Conservation (phyloP, 441 rosid species). For the Bruguiera hainesii region DNA sequence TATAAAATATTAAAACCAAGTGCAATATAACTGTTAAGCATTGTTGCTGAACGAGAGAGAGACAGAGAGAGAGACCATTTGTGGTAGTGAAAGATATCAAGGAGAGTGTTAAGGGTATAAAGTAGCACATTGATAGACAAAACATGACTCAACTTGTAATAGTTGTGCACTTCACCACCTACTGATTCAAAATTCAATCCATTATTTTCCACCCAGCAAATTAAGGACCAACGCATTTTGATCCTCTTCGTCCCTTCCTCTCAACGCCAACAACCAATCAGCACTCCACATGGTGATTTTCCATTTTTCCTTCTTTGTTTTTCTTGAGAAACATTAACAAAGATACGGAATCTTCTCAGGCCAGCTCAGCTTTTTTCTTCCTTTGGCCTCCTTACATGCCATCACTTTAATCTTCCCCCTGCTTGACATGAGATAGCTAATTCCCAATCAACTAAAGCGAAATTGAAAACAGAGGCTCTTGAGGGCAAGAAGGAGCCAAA, state of each 20-base stretch:
- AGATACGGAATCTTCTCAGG: constrained; percentile 11
- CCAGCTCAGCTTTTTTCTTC: constrained; percentile 2
- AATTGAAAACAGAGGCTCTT: not conserved
- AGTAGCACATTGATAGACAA: too few species aligned
- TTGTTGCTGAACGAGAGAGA: not conserved
- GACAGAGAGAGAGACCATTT: too few species aligned
- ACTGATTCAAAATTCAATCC: too few species aligned
- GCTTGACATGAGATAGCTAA: constrained; percentile 7
- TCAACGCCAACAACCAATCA: constrained; percentile 2
- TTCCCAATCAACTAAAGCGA: constrained; percentile 15
- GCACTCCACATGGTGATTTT: not conserved
- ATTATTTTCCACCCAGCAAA: not conserved
- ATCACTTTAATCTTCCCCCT: not conserved
- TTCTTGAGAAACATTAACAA: not conserved
- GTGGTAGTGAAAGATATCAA: constrained; percentile 38
- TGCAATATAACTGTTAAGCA: constrained; percentile 36
- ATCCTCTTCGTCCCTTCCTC: not conserved
- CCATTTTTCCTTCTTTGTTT: too few species aligned
- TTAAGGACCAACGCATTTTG: constrained; percentile 5
- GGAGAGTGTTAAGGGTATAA: too few species aligned
- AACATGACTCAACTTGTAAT: too few species aligned
- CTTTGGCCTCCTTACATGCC: constrained; percentile 2
- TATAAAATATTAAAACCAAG: constrained; percentile 14
- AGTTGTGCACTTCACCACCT: too few species aligned
- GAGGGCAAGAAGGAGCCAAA: constrained; percentile 34